Base-by-base conservation (phyloP, 1,284 basidiomycete species). In the Marasmius oreades region DNA sequence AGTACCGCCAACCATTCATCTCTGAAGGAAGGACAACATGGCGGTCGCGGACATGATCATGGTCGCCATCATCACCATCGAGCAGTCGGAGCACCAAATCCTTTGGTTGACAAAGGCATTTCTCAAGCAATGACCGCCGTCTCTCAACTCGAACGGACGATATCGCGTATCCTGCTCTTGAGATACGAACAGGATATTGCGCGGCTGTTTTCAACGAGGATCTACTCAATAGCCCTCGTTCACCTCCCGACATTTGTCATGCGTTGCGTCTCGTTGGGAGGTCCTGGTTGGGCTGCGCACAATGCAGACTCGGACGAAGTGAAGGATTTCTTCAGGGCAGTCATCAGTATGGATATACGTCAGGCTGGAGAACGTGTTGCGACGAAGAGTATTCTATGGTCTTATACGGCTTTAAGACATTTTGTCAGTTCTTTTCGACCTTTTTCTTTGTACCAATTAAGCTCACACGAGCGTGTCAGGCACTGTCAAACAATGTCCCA, bases 351-450 rank as follows among this genome's bases (percentile, higher is more conserved):
- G 86, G 86, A 88, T 65, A 76, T 88, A 68, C 76, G 86, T 23
- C 82, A 88, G 66, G 84, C 84, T 0, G 86, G 86, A 12, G 86
- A 88, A 61, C 77, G 86, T 24, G 85, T 87, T 20, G 86, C 86
- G 14, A 87, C 86, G 10, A 88, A 88, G 74, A 86, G 84, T 63
- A 82, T 88, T 10, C 69, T 88, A 53, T 88, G 86, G 86, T 85
- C 84, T 1, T 88, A 88, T 69, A 88, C 85, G 1, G 85, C 85
- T 33, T 70, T 88, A 23, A 71, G 86, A 56, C 82, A 88, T 69
- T 88, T 88, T 64, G 85, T 87, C 69, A 65, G 81, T 74, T 24
- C 56, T 58, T 55, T 22, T 45, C 33, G 36, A 44, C 34, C n/a
- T 24, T 20, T 42, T 23, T 24, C 18, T 22, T n/a, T 36, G 23